Evolutionary conservation across 2,329 filamentous ascomycete species (phyloP).

Genomic region (Colletotrichum scovillei): DNA sequence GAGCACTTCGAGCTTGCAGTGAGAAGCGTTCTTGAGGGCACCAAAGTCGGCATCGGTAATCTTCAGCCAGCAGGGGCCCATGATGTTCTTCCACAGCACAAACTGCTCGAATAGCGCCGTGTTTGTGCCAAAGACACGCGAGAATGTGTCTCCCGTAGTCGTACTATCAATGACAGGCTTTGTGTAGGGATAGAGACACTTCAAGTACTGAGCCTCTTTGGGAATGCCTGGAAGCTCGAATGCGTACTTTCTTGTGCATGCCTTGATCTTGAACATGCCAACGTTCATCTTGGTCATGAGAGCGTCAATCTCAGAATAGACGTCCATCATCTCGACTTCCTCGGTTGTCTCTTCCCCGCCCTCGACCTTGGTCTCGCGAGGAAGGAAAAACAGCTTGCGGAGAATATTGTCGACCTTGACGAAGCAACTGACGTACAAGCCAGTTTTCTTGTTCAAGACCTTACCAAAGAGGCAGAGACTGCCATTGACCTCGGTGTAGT

Average conservation of each 20-base stretch:
- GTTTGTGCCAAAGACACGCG: slow-evolving; percentile 92
- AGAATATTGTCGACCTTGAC: slow-evolving; percentile 95
- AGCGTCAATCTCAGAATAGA: slow-evolving; percentile 88
- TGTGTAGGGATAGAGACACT: slow-evolving; percentile 94
- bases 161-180: slow-evolving; percentile 80
- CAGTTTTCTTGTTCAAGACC: slow-evolving; percentile 87
- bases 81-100: slow-evolving; percentile 98
- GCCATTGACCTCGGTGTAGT: slow-evolving; percentile 93
- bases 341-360: slow-evolving; percentile 78
- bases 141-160: slow-evolving; percentile 86
- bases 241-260: slow-evolving; percentile 89
- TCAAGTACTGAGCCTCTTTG: slow-evolving; percentile 90
- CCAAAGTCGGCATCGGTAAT: slow-evolving; percentile 88
- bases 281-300: slow-evolving; percentile 91
- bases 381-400: slow-evolving; percentile 92
- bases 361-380: slow-evolving; percentile 70
- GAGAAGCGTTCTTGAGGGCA: slow-evolving; percentile 89
- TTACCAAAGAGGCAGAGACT: slow-evolving; percentile 96
- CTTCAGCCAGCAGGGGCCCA: slow-evolving; percentile 97
- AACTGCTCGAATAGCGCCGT: slow-evolving; percentile 98
- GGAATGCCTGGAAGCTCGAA: slow-evolving; percentile 92
- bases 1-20: slow-evolving; percentile 94
- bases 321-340: slow-evolving; percentile 86
- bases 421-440: slow-evolving; percentile 88
- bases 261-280: slow-evolving; percentile 92